Evolutionary conservation across 768 basidiomycete species (phyloP).

Genomic region (Suillus subalutaceus): DNA sequence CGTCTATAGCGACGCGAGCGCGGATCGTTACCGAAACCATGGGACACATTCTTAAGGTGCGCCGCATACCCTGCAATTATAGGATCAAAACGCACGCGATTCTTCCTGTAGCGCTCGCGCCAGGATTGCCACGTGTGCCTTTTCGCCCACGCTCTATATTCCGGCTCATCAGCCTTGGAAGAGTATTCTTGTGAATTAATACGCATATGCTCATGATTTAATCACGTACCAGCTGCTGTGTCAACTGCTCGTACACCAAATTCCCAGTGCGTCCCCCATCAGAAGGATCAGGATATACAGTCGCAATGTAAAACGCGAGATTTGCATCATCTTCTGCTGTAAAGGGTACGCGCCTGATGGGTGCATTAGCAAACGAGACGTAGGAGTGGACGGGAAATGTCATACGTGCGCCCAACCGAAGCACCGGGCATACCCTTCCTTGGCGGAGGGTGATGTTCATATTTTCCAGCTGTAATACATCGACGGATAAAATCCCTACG

Average conservation of each 20-base stretch:
- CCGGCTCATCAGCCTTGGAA: slow-evolving; percentile 38
- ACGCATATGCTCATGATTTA: neutral
- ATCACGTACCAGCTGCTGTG: slow-evolving; percentile 46
- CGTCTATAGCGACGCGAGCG: slow-evolving; percentile 21
- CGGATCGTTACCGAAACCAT: slow-evolving; percentile 26
- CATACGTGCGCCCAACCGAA: slow-evolving; percentile 11
- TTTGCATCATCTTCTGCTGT: slow-evolving; percentile 44
- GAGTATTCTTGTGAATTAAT: neutral
- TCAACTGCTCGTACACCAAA: slow-evolving; percentile 46
- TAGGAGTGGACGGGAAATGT: neutral
- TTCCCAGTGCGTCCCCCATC: slow-evolving; percentile 50
- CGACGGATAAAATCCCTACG: slow-evolving; percentile 26
- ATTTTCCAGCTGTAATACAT: slow-evolving; percentile 22
- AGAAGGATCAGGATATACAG: slow-evolving; percentile 39
- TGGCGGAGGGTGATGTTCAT: slow-evolving; percentile 13
- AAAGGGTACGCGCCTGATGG: slow-evolving; percentile 31
- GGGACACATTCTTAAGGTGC: slow-evolving; percentile 15
- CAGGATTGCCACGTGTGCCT: slow-evolving; percentile 62
- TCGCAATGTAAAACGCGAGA: slow-evolving; percentile 53
- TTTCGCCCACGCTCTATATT: slow-evolving; percentile 36
- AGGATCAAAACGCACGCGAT: slow-evolving; percentile 43
- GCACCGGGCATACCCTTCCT: slow-evolving; percentile 29
- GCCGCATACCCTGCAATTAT: slow-evolving; percentile 38
- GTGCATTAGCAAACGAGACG: neutral
- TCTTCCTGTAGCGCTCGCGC: slow-evolving; percentile 60